Conservation (phyloP, 1,139 yeast species). For the Groenewaldozyma auringiensis region DNA sequence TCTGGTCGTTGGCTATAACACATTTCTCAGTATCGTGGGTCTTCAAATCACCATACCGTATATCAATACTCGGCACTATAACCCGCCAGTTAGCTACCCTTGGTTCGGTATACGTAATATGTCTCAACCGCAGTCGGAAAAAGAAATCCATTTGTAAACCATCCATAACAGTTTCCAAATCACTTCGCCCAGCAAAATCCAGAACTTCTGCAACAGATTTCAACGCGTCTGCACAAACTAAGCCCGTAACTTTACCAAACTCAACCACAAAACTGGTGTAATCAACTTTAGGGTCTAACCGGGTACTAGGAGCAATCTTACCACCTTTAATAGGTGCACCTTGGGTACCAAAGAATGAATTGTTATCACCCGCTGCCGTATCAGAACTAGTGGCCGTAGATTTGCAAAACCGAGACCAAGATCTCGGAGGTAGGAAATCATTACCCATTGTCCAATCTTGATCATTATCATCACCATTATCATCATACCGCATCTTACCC, state of each 20-base stretch:
- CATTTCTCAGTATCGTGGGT: conserved; percentile 7
- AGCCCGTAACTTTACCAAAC: conserved; percentile 38
- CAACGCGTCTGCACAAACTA: conserved; percentile 29
- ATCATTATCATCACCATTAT: conserved; percentile 7
- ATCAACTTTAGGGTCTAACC: conserved; percentile 40
- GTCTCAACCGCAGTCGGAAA: conserved; percentile 30
- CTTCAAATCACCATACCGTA: conserved; percentile 39
- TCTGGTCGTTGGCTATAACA: conserved; percentile 12
- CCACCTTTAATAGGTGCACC: conserved; percentile 34
- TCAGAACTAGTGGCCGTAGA: not conserved
- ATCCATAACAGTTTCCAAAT: conserved; percentile 50
- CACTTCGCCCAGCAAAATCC: conserved; percentile 18
- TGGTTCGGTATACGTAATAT: conserved; percentile 33
- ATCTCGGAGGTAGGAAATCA: conserved; percentile 22
- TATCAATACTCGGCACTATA: conserved; percentile 41
- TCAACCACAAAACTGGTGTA: conserved; percentile 51
- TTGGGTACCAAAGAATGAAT: not conserved
- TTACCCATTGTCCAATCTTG: not conserved
- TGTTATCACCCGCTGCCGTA: not conserved
- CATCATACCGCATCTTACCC: not conserved
- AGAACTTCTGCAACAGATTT: conserved; percentile 21
- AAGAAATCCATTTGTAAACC: conserved; percentile 56
- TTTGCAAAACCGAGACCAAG: conserved; percentile 17
- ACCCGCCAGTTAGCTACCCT: conserved; percentile 43
- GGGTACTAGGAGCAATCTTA: conserved; percentile 36